Conservation (phyloP, 225 moss, liverwort and hornwort genomes). For the Pleurozium schreberi region DNA sequence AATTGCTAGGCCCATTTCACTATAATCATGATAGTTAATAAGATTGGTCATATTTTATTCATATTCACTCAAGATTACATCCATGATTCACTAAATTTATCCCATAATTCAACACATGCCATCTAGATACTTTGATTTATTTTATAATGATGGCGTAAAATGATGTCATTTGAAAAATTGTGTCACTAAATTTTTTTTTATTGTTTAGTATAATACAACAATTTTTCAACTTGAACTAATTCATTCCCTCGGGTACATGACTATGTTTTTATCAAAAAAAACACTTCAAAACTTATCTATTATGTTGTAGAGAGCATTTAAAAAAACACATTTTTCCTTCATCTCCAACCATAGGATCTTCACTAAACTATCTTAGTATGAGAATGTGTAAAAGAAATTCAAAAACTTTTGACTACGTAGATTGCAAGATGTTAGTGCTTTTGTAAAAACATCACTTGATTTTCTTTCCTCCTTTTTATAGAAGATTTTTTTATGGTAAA, state of each 20-base stretch:
- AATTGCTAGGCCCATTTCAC: not conserved
- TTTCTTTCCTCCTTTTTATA: not conserved
- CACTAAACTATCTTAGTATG: not conserved
- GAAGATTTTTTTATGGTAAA: not conserved
- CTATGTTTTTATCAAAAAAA: fast-evolving
- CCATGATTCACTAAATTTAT: not conserved
- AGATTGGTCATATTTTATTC: not conserved
- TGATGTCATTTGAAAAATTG: not conserved
- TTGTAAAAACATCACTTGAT: too few relatives aligned
- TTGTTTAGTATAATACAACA: not conserved
- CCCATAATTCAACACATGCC: fast-evolving
- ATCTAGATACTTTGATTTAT: not conserved
- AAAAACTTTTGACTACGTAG: too few relatives aligned
- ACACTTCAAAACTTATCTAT: not conserved
- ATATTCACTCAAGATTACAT: not conserved
- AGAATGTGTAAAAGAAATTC: not conserved
- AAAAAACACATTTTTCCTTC: not conserved
- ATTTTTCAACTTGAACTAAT: not conserved
- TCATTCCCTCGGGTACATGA: not conserved
- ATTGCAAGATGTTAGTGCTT: not conserved
- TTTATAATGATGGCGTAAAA: not conserved
- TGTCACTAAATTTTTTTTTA: not conserved
- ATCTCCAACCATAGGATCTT: too few relatives aligned
- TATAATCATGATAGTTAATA: not conserved
- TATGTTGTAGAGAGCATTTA: not conserved